Evolutionary conservation across 2,329 filamentous ascomycete genomes (phyloP).

Genomic region (Sporothrix variecibatus): DNA sequence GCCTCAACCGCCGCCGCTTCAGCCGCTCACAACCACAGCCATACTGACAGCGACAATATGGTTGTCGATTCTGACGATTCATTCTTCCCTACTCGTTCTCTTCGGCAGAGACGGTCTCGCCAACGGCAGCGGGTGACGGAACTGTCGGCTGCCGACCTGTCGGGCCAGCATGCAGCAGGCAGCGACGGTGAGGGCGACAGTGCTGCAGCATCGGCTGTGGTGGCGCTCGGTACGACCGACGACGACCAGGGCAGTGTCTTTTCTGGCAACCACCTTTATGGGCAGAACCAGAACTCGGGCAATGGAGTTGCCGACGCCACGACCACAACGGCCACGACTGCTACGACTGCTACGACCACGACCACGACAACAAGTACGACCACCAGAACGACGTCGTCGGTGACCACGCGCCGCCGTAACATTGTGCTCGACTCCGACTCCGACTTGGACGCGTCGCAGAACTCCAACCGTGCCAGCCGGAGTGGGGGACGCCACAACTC

Average conservation of each 20-base stretch:
- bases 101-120: background rate
- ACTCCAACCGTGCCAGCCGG: background rate
- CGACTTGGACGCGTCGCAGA: constrained; percentile 10
- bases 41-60: constrained; percentile 15
- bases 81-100: background rate
- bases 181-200: background rate
- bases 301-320: background rate
- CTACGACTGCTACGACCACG: background rate
- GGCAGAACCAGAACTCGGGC: background rate
- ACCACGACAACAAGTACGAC: background rate
- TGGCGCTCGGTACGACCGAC: constrained; percentile 20
- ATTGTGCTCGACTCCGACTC: constrained; percentile 28
- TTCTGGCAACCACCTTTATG: constrained; percentile 23
- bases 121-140: background rate
- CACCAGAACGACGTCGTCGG: background rate
- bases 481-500: background rate
- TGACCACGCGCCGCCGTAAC: background rate
- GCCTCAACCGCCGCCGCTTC: background rate
- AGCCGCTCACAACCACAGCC: background rate
- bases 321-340: background rate
- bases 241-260: constrained; percentile 22
- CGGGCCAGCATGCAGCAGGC: background rate
- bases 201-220: constrained; percentile 12
- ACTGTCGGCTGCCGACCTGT: background rate
- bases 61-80: constrained; percentile 13